Evolutionary conservation across 202 grass and related monocot species (phyloP), one percentile per base, ranked within the genome.

Genomic region (Zoysia matrella): DNA sequence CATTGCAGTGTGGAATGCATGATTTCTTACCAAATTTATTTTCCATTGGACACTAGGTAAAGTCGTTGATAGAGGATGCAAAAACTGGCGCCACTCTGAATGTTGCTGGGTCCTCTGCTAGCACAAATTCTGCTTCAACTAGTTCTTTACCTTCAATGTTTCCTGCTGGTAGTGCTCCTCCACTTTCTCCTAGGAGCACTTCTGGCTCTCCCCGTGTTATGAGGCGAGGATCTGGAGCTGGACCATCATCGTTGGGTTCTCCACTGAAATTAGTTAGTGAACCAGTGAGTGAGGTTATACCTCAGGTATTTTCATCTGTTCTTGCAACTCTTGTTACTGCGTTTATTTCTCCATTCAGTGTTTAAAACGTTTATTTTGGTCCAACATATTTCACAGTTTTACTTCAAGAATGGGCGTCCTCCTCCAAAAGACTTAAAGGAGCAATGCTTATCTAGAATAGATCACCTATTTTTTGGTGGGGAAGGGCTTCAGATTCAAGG

Each of bases 81-180:
- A 94, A 94, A 84, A 56, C 81, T 22, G 89, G 96, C 70, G 84
- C 77, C 8, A 50, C 85, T 4, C 81, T 96, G 64, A 94, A 87
- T 86, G 76, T 82, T 67, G 30, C 83, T 83, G 88, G 96, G 76
- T 87, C 78, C 76, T 82, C 90, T 65, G 80, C 80, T 74, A 82
- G 74, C 83, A 56, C 85, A 64, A 90, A 88, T 84, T 57, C 91
- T 71, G 74, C 88, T 80, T 80, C 88, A 71, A 90, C 80, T 70
- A 86, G 83, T 89, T 90, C 93, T 70, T 75, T 93, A 58, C 93
- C 96, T 5, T 99, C 96, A 0, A 96, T 99, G 96, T 99, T 99
- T 82, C 93, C 93, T 69, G 93, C 93, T 70, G 96, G 96, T 48
- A 96, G 96, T 87, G 96, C 89, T 49, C 96, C 96, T 67, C 96